Conservation (phyloP, 257 asterid genomes). For the Nicotiana attenuata region DNA sequence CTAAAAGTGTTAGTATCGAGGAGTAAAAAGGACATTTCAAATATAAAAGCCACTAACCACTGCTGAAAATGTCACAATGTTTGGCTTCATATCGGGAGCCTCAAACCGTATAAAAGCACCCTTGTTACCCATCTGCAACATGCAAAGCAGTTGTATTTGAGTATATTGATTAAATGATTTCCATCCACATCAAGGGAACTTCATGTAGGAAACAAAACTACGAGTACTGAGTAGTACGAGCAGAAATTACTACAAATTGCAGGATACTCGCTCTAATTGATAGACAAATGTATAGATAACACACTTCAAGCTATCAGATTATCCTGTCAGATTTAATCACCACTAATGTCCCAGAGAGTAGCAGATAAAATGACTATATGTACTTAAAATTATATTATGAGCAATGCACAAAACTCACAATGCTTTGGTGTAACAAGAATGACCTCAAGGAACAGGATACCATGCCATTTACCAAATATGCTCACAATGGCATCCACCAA, state of each 20-base stretch:
- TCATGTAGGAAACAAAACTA: not conserved
- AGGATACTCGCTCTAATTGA: not conserved
- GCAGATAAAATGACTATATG: not conserved
- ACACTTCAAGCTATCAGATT: not conserved
- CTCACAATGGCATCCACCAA: not conserved
- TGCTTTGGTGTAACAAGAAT: not conserved
- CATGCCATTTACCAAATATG: not conserved
- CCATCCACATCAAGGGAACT: not conserved
- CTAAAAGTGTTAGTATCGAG: not conserved
- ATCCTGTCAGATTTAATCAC: not conserved
- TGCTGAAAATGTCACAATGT: slow-evolving; percentile 78
- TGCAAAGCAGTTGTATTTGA: slow-evolving; percentile 18
- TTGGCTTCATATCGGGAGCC: slow-evolving; percentile 88
- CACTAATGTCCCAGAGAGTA: not conserved
- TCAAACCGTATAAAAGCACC: slow-evolving; percentile 97
- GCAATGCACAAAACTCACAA: not conserved
- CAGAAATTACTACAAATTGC: not conserved
- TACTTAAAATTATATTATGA: not conserved
- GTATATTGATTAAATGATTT: not conserved
- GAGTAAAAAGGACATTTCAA: not conserved
- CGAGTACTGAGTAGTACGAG: not conserved
- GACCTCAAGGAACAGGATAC: not conserved
- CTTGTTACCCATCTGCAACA: slow-evolving; percentile 93
- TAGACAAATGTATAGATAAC: not conserved
- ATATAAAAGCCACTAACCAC: slow-evolving; percentile 63